Conservation (phyloP, 78 protist genomes). For the Dictyostelium citrinum region DNA sequence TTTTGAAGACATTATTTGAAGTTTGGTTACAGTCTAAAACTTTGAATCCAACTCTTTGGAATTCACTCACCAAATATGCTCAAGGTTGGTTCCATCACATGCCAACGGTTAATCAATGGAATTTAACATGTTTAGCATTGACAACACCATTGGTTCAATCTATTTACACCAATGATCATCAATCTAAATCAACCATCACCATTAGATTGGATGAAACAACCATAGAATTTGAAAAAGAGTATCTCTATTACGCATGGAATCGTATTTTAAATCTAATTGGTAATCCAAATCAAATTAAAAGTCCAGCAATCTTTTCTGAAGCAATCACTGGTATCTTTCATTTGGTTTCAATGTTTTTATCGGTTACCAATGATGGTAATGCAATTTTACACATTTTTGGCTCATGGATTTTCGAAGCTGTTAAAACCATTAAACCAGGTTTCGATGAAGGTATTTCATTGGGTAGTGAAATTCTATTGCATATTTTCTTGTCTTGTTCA, state of each 20-base stretch:
- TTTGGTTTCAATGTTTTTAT: constrained; percentile 30
- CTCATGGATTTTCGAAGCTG: constrained; percentile 57
- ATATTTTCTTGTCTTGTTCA: constrained; percentile 46
- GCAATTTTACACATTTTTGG: constrained; percentile 50
- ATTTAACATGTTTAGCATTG: constrained; percentile 19
- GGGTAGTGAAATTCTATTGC: constrained; percentile 26
- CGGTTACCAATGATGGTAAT: constrained; percentile 52
- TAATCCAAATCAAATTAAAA: constrained; percentile 58
- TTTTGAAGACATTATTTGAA: constrained; percentile 52
- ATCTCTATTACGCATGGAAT: constrained; percentile 34
- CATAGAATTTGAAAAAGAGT: constrained; percentile 37
- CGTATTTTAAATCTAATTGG: constrained; percentile 19
- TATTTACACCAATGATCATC: neutral
- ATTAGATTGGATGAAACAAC: constrained; percentile 26
- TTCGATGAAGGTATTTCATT: constrained; percentile 62
- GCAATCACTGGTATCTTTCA: constrained; percentile 72
- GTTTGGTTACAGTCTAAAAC: constrained; percentile 70
- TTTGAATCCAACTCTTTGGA: constrained; percentile 31
- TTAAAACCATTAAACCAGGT: constrained; percentile 26
- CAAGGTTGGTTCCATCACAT: constrained; percentile 70
- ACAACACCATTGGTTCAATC: constrained; percentile 32
- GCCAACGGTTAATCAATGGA: constrained; percentile 64
- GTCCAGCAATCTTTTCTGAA: constrained; percentile 38
- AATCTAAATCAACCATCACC: neutral
- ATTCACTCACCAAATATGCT: neutral